Percentiles rank a stretch among this genome's conserved stretches.
These are phyloP conservation scores for Anthracocystis panici-leucophaei DNA, from an alignment of 1,284 basidiomycete genomes.

Conservation along the genomic window DNA sequence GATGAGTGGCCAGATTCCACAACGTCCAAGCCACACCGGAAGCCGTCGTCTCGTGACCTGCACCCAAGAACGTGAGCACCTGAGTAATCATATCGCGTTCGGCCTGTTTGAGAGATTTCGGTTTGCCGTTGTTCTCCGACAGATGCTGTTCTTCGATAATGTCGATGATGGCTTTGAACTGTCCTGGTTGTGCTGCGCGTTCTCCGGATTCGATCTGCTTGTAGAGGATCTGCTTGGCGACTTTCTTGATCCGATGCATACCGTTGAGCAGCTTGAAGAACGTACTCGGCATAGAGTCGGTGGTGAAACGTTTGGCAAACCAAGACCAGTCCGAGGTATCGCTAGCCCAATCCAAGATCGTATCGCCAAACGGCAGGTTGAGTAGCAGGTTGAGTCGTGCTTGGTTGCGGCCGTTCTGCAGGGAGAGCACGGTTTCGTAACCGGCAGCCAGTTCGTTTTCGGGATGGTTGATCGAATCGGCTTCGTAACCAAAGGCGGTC, in stretches of 20 bases:
- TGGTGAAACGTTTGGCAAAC: conserved; percentile 4
- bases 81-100: conserved; percentile 54
- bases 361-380: conserved; percentile 53
- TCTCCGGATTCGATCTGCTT: conserved; percentile 53
- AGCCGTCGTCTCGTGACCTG: conserved; percentile 73
- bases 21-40: conserved; percentile 81
- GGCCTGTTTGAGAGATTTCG: conserved; percentile 52
- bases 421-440: conserved; percentile 58
- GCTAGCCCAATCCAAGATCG: conserved; percentile 27
- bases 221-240: conserved; percentile 53
- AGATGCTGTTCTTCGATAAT: conserved; percentile 47
- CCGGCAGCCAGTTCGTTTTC: conserved; percentile 57
- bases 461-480: conserved; percentile 55
- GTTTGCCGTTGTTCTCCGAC: conserved; percentile 47
- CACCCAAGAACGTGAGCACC: conserved; percentile 61
- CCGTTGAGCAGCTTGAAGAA: conserved; percentile 36
- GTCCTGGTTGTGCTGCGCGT: conserved; percentile 15
- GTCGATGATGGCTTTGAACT: conserved; percentile 49
- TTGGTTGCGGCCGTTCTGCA: conserved; percentile 59
- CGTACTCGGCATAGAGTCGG: neutral
- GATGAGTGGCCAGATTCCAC: conserved; percentile 76
- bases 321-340: conserved; percentile 26
- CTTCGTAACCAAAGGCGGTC: conserved; percentile 59
- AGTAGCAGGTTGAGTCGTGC: conserved; percentile 58
- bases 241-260: conserved; percentile 56